Evolutionary conservation across 2,329 filamentous ascomycete species (phyloP).

Genomic region (Thyridium curvatum): DNA sequence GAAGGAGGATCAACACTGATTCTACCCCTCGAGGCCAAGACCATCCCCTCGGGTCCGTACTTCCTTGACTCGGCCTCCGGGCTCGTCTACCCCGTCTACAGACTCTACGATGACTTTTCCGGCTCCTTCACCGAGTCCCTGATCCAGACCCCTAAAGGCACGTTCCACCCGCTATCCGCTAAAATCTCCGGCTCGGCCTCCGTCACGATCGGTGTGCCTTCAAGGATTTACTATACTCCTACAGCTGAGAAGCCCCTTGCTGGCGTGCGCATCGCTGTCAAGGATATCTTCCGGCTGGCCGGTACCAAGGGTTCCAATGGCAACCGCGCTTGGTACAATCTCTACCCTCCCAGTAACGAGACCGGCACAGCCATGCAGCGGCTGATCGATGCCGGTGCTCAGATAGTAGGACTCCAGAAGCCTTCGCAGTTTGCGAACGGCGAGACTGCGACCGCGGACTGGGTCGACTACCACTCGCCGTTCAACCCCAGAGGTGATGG

Average conservation of each 20-base stretch:
- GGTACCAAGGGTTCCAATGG: constrained; percentile 50
- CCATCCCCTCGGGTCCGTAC: constrained; percentile 26
- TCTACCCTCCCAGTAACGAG: constrained; percentile 40
- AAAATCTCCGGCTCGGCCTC: constrained; percentile 18
- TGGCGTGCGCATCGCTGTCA: constrained; percentile 54
- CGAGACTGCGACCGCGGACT: constrained; percentile 40
- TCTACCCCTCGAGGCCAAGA: constrained; percentile 9
- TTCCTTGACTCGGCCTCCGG: constrained; percentile 25
- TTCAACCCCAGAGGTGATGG: constrained; percentile 42
- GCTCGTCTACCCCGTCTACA: constrained; percentile 23
- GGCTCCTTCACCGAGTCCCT: constrained; percentile 23
- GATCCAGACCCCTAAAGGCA: constrained; percentile 20
- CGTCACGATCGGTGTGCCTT: constrained; percentile 36
- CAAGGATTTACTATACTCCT: constrained; percentile 50
- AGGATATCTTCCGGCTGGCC: constrained; percentile 47
- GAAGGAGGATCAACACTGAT: constrained; percentile 8
- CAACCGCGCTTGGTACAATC: constrained; percentile 51
- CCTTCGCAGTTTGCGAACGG: constrained; percentile 39
- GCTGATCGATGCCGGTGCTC: constrained; percentile 53
- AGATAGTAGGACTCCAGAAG: constrained; percentile 41
- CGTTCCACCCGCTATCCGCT: constrained; percentile 25
- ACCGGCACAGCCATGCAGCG: constrained; percentile 48
- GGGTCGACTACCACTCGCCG: constrained; percentile 32
- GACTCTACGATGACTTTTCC: constrained; percentile 26
- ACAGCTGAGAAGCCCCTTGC: constrained; percentile 49